These are phyloP conservation scores for Zymoseptoria ardabiliae DNA, from an alignment of 2,329 filamentous ascomycete species.

Conservation along the genomic window DNA sequence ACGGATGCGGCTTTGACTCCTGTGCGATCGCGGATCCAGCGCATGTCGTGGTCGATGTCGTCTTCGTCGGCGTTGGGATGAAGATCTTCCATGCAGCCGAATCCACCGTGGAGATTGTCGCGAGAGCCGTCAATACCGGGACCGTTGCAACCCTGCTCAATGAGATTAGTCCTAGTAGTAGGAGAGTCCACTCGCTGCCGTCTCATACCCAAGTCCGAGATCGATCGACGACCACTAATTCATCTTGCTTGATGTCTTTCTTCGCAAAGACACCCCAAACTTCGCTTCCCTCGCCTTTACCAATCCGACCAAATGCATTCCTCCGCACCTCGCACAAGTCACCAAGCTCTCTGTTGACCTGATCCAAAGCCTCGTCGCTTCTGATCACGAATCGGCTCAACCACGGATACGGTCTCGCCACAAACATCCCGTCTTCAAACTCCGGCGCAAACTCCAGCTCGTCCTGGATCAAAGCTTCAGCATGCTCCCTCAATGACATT, in stretches of 20 bases:
- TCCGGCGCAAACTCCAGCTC: conserved; percentile 12
- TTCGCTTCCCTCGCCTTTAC: conserved; percentile 12
- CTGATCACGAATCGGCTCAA: conserved; percentile 7
- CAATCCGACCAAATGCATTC: conserved; percentile 9
- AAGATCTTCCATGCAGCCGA: conserved; percentile 16
- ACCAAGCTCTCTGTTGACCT: conserved; percentile 5
- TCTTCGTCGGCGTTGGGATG: conserved; percentile 20
- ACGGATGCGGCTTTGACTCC: conserved; percentile 12
- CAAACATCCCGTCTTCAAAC: conserved; percentile 12
- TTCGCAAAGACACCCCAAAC: conserved; percentile 24
- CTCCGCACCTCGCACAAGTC: not conserved
- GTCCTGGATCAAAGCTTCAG: conserved; percentile 7
- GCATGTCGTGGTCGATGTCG: conserved; percentile 13
- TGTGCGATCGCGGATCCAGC: conserved; percentile 19
- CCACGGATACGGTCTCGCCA: conserved; percentile 24
- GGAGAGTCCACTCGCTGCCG: not conserved
- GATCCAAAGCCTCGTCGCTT: conserved; percentile 4
- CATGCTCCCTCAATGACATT: conserved; percentile 6
- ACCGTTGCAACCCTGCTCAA: conserved; percentile 14
- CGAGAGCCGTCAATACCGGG: conserved; percentile 6
- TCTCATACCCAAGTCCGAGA: conserved; percentile 23
- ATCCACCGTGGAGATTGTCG: conserved; percentile 10
- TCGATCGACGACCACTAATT: conserved; percentile 17
- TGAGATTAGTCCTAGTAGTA: not conserved
- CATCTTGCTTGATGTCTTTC: conserved; percentile 12